Base-by-base conservation (phyloP, 495 filamentous ascomycete genomes). In the Aspergillus homomorphus region DNA sequence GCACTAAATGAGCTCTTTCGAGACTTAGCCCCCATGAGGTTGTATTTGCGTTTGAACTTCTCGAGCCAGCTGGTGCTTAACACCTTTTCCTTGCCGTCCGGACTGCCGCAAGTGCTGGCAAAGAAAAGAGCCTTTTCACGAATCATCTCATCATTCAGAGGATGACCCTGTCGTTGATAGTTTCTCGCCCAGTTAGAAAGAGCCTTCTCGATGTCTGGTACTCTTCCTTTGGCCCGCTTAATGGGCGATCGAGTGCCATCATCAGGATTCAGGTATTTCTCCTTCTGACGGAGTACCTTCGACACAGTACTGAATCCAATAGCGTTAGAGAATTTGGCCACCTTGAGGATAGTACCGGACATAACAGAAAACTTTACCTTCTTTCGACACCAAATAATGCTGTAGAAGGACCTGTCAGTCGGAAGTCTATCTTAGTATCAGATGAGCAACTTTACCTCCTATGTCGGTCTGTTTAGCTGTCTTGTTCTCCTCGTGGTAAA, bases 391-490 rank as follows among this genome's bases (percentile, higher is more conserved):
- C 93, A 78, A 99, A 99, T 70, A 93, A 83, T 23, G 89, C 89
- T 93, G 55, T 45, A 49, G 4, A 7, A 46, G 41, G 22, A 51
- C 26, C 63, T 28, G 69, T 76, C 55, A 72, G 66, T 33, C 58
- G 41, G 61, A 68, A 61, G 57, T 62, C 53, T 53, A 30, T 52
- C 19, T 44, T 33, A 28, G 24, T 5, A n/a, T 38, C 7, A 18
- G n/a, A 26, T 54, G 53, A 20, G 45, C 33, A 52, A 42, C 57
- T 84, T 73, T 79, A 92, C 89, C 86, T 78, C 94, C 94, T 77
- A 99, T 99, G 68, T 98, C 94, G 21, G 92, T 96, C 73, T 99
- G 94, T 75, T 98, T 96, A n/a, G 89, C 89, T 53, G 83, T 88
- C 46, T 93, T 94, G 67, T 98, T 86, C 64, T 96, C 92, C 69